Base-by-base conservation (phyloP, 177 flowering plant genomes). In the Vitis hybrid region DNA sequence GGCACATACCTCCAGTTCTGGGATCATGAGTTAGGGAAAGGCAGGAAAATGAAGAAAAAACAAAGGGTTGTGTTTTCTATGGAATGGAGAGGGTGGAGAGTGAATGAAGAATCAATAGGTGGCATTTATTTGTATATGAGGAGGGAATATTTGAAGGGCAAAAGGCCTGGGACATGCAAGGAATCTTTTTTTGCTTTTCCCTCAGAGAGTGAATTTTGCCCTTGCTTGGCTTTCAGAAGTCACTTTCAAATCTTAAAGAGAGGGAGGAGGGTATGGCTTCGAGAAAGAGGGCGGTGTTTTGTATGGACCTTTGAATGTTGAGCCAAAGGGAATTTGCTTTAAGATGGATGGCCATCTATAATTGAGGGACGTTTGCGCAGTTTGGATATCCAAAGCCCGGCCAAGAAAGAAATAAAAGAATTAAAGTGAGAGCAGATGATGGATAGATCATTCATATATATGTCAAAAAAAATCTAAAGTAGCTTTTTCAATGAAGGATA, bases 151-250 rank as follows among this genome's bases (percentile, higher is more conserved):
- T 71, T 73, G 77, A 80, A 84, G 82, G 84, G 81, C 59, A 76
- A 65, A 80, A 75, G 76, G 68, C 77, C 87, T 87, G 89, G 92
- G 89, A 70, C 87, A 83, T 82, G 86, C 18, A 82, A 90, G 73
- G 93, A 89, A 88, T 89, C 86, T 79, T 75, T 63, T 75, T 82
- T 79, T 50, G 14, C 65, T 68, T 50, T 69, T 15, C 48, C 48
- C 48, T 39, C 48, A 13, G 51, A 3, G 62, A 5, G 34, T 34
- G 13, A 15, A n/a, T 65, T 56, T 67, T 61, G 49, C 52, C 15
- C 12, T 49, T 29, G 48, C 16, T 54, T 74, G 62, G 31, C 50
- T 67, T 69, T 68, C 29, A 53, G 18, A 66, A 57, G 73, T 67
- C 71, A 68, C 52, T 61, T 29, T 68, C 71, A 64, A 18, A 39